Percentiles rank a stretch among this genome's conserved stretches.
phyloP scores from a whole-genome alignment of 1,284 basidiomycete species.

The Porphyrellus sp. region DNA sequence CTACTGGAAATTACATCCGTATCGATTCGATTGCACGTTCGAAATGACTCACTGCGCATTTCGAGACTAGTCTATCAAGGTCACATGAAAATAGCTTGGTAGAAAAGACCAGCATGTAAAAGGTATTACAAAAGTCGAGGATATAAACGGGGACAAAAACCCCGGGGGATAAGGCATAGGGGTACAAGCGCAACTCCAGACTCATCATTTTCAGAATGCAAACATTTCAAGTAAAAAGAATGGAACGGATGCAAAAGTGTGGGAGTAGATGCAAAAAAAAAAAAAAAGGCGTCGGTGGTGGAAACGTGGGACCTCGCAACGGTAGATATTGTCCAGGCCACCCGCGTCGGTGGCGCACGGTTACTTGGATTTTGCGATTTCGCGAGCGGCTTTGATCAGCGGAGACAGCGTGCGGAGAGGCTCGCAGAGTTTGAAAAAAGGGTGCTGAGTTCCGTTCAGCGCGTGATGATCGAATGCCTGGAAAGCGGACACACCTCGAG shows the following conservation, averaged over 20 bases:
- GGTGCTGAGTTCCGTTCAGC: conserved; percentile 51
- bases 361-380: conserved; percentile 71
- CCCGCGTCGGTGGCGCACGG: not conserved
- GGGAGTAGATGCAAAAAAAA: conserved; percentile 18
- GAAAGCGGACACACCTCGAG: conserved; percentile 56
- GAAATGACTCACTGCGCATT: conserved; percentile 17
- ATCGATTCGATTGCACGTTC: conserved; percentile 13
- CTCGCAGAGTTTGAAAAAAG: conserved; percentile 87
- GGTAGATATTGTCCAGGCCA: conserved; percentile 14
- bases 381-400: conserved; percentile 90
- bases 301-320: not conserved
- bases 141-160: conserved; percentile 24
- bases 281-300: not conserved
- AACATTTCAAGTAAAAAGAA: conserved; percentile 14
- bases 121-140: conserved; percentile 34
- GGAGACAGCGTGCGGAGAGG: conserved; percentile 84
- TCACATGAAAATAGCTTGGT: conserved; percentile 16
- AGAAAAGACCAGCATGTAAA: conserved; percentile 17
- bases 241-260: conserved; percentile 22
- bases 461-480: not conserved
- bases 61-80: conserved; percentile 27
- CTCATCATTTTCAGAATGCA: conserved; percentile 8
- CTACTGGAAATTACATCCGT: conserved; percentile 16
- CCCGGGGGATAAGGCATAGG: conserved; percentile 11
- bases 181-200: conserved; percentile 19